Conservation (phyloP, 2,329 filamentous ascomycete species). For the Aspergillus sp. region DNA sequence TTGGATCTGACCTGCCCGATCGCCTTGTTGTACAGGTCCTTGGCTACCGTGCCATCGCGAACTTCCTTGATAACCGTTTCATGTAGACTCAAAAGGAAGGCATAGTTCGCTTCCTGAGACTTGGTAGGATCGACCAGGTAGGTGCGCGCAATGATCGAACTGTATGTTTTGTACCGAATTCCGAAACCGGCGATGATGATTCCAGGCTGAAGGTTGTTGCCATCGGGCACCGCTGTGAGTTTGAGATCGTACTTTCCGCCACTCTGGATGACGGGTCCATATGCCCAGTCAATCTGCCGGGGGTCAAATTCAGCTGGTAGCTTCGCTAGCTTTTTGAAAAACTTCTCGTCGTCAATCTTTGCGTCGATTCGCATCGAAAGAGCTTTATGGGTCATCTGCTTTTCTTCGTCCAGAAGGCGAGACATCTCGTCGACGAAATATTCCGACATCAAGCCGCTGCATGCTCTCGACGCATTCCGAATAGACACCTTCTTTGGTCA, state of each 20-base stretch:
- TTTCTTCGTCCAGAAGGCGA: slow-evolving; percentile 89
- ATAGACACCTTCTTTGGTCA: slow-evolving; percentile 66
- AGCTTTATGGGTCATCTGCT: slow-evolving; percentile 87
- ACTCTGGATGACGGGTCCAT: slow-evolving; percentile 88
- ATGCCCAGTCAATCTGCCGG: slow-evolving; percentile 87
- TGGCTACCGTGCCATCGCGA: slow-evolving; percentile 78
- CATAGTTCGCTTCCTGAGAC: slow-evolving; percentile 91
- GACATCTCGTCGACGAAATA: slow-evolving; percentile 99
- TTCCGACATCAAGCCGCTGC: slow-evolving; percentile 88
- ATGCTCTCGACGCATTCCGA: slow-evolving; percentile 89
- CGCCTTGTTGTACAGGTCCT: slow-evolving; percentile 91
- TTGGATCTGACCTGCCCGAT: slow-evolving; percentile 76
- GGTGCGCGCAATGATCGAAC: slow-evolving; percentile 85
- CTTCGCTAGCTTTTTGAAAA: slow-evolving; percentile 82
- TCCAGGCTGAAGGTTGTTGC: slow-evolving; percentile 81
- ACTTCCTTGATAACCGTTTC: slow-evolving; percentile 88
- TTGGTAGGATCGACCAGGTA: slow-evolving; percentile 98
- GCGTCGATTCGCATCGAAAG: slow-evolving; percentile 83
- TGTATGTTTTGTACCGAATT: slow-evolving; percentile 93
- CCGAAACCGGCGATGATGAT: slow-evolving; percentile 92
- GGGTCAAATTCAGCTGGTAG: slow-evolving; percentile 84
- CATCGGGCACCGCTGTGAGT: slow-evolving; percentile 73
- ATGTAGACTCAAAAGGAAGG: slow-evolving; percentile 78
- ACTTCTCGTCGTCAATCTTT: slow-evolving; percentile 91
- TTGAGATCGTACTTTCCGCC: slow-evolving; percentile 93